These are phyloP conservation scores for Gossypium longicalyx DNA, from an alignment of 345 rosid species.

Conservation along the genomic window DNA sequence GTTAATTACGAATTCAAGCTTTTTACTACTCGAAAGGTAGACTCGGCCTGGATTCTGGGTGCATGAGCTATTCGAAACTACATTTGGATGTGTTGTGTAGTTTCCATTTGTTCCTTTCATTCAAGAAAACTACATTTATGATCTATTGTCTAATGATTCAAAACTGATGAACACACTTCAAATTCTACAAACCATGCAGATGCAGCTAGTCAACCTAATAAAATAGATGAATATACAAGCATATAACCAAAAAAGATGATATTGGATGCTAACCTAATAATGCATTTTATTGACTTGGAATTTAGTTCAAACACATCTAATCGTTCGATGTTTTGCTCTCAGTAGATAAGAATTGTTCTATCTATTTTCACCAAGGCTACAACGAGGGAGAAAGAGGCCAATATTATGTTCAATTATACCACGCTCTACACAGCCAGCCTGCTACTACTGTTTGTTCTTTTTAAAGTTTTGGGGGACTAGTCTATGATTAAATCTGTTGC, in stretches of 20 bases:
- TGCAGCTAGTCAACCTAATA: no score
- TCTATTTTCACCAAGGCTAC: background rate
- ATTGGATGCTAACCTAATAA: background rate
- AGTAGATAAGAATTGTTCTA: background rate
- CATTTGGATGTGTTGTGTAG: no score
- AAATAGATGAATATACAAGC: no score
- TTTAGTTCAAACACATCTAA: background rate
- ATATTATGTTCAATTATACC: background rate
- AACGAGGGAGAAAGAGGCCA: background rate
- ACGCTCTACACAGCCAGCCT: background rate
- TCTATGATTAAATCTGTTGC: conserved; percentile 54
- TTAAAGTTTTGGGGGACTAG: background rate
- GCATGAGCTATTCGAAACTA: no score
- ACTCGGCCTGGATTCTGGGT: no score
- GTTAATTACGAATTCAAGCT: no score
- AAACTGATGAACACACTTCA: no score
- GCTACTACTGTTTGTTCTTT: background rate
- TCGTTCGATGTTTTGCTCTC: background rate
- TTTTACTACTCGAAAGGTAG: no score
- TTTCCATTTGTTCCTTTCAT: no score
- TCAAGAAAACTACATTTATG: no score
- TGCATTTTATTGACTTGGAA: conserved; percentile 2
- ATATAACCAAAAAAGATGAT: background rate
- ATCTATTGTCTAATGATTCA: no score
- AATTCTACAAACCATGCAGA: no score